phyloP scores from a whole-genome alignment of 2,329 filamentous ascomycete genomes.

The Lomentospora prolificans region DNA sequence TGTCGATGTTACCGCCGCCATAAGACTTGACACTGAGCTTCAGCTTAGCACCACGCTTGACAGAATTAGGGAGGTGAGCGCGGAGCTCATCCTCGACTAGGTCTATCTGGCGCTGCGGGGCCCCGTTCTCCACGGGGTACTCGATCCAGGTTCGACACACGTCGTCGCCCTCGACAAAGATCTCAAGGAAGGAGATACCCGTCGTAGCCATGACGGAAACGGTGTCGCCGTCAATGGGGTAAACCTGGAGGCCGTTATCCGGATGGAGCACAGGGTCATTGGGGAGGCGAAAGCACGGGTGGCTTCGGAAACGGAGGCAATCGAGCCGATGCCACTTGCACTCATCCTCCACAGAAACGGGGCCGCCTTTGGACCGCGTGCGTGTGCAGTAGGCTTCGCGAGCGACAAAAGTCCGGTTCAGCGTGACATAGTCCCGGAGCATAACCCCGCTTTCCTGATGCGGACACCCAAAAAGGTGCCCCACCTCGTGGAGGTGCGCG shows the following conservation, averaged over 20 bases:
- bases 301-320: slow-evolving; percentile 75
- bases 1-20: slow-evolving; percentile 60
- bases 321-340: slow-evolving; percentile 89
- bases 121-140: slow-evolving; percentile 53
- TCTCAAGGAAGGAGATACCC: slow-evolving; percentile 77
- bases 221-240: slow-evolving; percentile 68
- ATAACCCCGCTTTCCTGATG: slow-evolving; percentile 89
- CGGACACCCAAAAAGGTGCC: slow-evolving; percentile 81
- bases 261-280: slow-evolving; percentile 54
- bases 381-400: slow-evolving; percentile 80
- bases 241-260: slow-evolving; percentile 76
- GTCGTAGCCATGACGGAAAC: slow-evolving; percentile 69
- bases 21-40: slow-evolving; percentile 67
- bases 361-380: slow-evolving; percentile 71
- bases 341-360: slow-evolving; percentile 69
- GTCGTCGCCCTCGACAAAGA: slow-evolving; percentile 71
- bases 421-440: slow-evolving; percentile 73
- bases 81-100: slow-evolving; percentile 69
- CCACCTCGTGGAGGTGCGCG: slow-evolving; percentile 83
- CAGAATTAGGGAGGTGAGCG: slow-evolving; percentile 53
- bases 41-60: slow-evolving; percentile 61
- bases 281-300: slow-evolving; percentile 81
- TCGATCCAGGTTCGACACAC: slow-evolving; percentile 76
- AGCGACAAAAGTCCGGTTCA: slow-evolving; percentile 75
- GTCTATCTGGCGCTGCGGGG: slow-evolving; percentile 60